Evolutionary conservation across 2,329 filamentous ascomycete genomes (phyloP).

Genomic region (Zasmidium citrigriseum): DNA sequence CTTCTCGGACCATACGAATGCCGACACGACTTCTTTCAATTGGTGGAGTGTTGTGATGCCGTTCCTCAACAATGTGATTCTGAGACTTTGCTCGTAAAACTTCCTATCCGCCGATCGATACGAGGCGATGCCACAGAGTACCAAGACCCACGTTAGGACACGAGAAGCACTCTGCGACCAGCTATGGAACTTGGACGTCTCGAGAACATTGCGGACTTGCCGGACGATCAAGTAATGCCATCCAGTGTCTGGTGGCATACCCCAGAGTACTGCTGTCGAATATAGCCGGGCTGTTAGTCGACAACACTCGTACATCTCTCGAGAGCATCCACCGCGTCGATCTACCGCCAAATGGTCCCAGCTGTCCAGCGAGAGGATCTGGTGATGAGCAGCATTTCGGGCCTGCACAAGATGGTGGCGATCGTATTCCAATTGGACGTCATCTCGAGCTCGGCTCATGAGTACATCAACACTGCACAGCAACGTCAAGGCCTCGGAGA

Average conservation of each 20-base stretch:
- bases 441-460: background rate
- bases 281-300: background rate
- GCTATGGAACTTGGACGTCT: background rate
- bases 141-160: background rate
- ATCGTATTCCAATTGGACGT: background rate
- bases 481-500: background rate
- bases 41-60: background rate
- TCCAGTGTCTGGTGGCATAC: background rate
- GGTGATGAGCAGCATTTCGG: background rate
- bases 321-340: background rate
- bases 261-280: background rate
- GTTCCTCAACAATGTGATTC: background rate
- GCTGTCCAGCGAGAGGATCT: background rate
- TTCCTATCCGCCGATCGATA: background rate
- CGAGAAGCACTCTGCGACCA: background rate
- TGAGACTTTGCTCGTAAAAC: background rate
- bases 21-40: background rate
- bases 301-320: background rate
- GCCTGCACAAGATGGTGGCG: background rate
- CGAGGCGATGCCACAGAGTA: background rate
- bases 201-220: background rate
- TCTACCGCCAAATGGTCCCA: background rate
- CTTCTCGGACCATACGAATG: background rate
- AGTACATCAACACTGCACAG: background rate
- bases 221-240: background rate